Evolutionary conservation across 169 alveolate genomes (phyloP).

Genomic region (Cryptosporidium canis): DNA sequence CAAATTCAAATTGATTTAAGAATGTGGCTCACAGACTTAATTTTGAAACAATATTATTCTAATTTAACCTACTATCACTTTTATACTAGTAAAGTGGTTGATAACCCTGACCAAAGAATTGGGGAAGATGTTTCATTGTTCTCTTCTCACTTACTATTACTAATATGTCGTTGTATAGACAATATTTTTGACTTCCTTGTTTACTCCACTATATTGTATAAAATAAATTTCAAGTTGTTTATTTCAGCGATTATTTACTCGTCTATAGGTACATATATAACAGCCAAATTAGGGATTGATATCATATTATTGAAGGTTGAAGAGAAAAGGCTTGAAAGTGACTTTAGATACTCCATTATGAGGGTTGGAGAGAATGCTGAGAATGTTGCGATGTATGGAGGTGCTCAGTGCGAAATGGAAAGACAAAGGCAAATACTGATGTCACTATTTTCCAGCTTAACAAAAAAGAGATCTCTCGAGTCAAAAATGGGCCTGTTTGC

Average conservation of each 20-base stretch:
- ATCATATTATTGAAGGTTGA: conserved; percentile 34
- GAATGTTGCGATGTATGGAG: conserved; percentile 74
- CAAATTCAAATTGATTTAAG: conserved; percentile 64
- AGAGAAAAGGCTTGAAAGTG: conserved; percentile 63
- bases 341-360: conserved; percentile 72
- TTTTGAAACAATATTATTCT: conserved; percentile 59
- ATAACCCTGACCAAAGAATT: conserved; percentile 74
- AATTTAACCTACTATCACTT: conserved; percentile 46
- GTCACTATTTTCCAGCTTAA: not conserved
- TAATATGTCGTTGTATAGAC: conserved; percentile 53
- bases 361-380: conserved; percentile 75
- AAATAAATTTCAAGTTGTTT: conserved; percentile 38
- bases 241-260: conserved; percentile 52
- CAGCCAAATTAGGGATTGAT: conserved; percentile 40
- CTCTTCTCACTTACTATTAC: conserved; percentile 27
- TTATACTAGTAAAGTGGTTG: conserved; percentile 32
- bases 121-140: conserved; percentile 65
- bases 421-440: conserved; percentile 10
- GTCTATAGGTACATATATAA: conserved; percentile 32
- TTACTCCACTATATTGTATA: conserved; percentile 19
- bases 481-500: conserved; percentile 64
- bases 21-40: conserved; percentile 66
- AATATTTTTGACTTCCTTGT: conserved; percentile 69
- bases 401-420: conserved; percentile 34
- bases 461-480: conserved; percentile 9